Evolutionary conservation across 148 eudicot genomes (phyloP), one percentile per base, ranked within the genome.

Genomic region (Vaccinium myrtillus): DNA sequence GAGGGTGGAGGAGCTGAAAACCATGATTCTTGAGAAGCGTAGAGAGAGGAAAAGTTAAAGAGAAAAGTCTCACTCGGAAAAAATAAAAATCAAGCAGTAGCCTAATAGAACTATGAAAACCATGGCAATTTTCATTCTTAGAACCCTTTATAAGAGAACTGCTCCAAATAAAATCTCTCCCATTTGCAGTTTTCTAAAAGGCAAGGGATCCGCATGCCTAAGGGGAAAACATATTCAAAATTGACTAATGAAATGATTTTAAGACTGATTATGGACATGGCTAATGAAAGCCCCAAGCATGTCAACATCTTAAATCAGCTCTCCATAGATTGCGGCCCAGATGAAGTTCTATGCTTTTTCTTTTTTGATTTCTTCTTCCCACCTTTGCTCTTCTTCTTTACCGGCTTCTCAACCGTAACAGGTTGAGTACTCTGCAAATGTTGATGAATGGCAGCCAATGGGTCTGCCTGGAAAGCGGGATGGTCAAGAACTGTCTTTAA

Each of bases 351-450:
- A n/a, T 92, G 76, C 84, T 89, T 89, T 85, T 92, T 97, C 91
- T 89, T 90, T 83, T 90, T 95, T 2, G 58, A 67, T 80, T 87
- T 92, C 88, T 82, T 94, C 83, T 88, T 91, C 74, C 83, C 87
- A 51, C 55, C 84, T 74, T 88, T 87, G 5, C n/a, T 83, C 53
- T 90, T 88, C 87, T 88, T 94, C 78, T 83, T 90, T 63, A 36
- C 83, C 1, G 92, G 90, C 83, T 93, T 86, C 82, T 79, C 85
- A 25, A 92, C 95, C 0, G 79, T 69, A 43, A 78, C 85, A 77
- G 98, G 99, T 81, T 94, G 99, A 43, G 96, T 97, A 86, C 86
- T 92, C 85, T 90, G 94, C 86, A 97, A 88, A 80, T 97, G 96
- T 85, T 88, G 91, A 83, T 93, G 90, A 78, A 97, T 92, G 77